These are phyloP conservation scores for Hanseniaspora sp. DNA, from an alignment of 1,139 yeast genomes.

Conservation along the genomic window DNA sequence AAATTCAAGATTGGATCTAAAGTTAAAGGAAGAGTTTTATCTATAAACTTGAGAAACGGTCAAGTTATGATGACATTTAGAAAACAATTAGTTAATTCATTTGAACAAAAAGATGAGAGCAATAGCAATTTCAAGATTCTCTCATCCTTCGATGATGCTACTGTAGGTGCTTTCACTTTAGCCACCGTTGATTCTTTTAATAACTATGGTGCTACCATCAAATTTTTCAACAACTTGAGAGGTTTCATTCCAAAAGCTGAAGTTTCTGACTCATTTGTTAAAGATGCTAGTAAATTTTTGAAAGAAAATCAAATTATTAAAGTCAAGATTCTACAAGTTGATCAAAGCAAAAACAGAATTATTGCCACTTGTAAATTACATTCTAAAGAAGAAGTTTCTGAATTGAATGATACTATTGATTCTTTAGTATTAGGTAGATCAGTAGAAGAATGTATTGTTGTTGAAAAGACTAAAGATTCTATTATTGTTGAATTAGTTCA, in stretches of 20 bases:
- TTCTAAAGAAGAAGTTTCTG: conserved; percentile 41
- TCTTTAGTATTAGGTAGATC: conserved; percentile 51
- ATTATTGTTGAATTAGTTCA: conserved; percentile 54
- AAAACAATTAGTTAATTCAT: conserved; percentile 64
- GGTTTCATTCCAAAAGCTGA: conserved; percentile 82
- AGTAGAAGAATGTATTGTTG: conserved; percentile 49
- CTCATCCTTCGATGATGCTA: conserved; percentile 41
- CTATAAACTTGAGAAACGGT: conserved; percentile 34
- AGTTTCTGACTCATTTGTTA: conserved; percentile 78
- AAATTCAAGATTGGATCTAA: conserved; percentile 76
- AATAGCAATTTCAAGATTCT: conserved; percentile 36
- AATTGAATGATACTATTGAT: conserved; percentile 41
- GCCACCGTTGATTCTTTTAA: conserved; percentile 69
- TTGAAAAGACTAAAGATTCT: conserved; percentile 66
- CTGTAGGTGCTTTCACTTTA: conserved; percentile 34
- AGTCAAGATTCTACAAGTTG: conserved; percentile 53
- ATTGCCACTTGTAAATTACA: conserved; percentile 60
- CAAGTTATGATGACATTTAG: conserved; percentile 60
- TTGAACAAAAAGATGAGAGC: conserved; percentile 30
- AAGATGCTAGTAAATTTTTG: conserved; percentile 65
- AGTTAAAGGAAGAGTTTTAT: conserved; percentile 57
- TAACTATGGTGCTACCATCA: conserved; percentile 68
- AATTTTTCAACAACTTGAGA: conserved; percentile 65
- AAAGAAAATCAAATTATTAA: conserved; percentile 75
- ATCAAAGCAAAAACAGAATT: conserved; percentile 45